Evolutionary conservation across 176 grass and related monocot genomes (phyloP), one percentile per base, ranked within the genome.

Genomic region (Elymus sibiricus): DNA sequence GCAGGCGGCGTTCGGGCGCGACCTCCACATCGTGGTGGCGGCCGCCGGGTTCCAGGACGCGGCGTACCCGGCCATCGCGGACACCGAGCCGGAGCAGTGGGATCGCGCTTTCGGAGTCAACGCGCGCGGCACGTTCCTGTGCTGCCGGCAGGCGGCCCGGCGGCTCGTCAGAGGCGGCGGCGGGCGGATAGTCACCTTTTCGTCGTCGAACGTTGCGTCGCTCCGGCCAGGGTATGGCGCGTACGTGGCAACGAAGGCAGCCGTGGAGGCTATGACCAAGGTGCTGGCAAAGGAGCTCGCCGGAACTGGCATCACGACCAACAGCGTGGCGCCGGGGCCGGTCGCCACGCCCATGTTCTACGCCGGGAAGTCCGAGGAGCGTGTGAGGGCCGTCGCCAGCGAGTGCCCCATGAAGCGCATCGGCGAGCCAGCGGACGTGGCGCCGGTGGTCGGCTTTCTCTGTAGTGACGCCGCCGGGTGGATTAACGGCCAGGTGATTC

Each of bases 191-290:
- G 90, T 92, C 2, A 88, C 90, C 19, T 79, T 92, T 16, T 87
- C 90, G n/a, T 87, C 90, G 0, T 92, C 90, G 13, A 88, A 79
- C 64, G 72, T 87, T 11, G 87, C 27, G 7, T 83, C 91, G 4
- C 81, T 92, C 25, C 60, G 79, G 3, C 91, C 91, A 1, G 83
- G 90, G 26, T 92, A 89, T 64, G 90, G 59, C 66, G 90, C 84
- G 26, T 92, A 92, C 81, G 81, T 82, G 25, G 90, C 87, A 17
- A 92, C 79, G 24, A 92, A 92, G 67, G 90, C 79, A 7, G 90
- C 90, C 6, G 84, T 92, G 76, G 90, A 92, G 87, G 87, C 82
- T 6, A 89, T 92, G 90, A 92, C 87, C 17, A 92, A 89, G 84
- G 82, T 92, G 61, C 90, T 92, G 8, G 90, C 90, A 22, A 83